Base-by-base conservation (phyloP, 2,329 filamentous ascomycete genomes). In the Didymella segeticola region DNA sequence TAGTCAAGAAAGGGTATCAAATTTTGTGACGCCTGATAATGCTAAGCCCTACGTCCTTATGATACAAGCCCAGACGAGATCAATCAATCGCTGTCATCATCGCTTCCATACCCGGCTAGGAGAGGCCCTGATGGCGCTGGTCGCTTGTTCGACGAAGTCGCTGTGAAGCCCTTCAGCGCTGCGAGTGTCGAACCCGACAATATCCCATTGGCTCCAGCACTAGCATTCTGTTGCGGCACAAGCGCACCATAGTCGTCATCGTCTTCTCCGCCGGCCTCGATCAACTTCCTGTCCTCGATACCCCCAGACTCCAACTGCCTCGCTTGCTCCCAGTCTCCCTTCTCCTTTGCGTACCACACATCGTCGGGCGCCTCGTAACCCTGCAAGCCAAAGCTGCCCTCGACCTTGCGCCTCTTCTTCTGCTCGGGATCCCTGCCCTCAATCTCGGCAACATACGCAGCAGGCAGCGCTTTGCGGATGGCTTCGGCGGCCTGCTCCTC, bases 401-500 rank as follows among this genome's bases (percentile, higher is more conserved):
- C 91, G 22, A 96, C 86, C 77, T 91, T 96, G 75, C 93, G 86
- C 67, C 93, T 83, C 79, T 97, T 98, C 70, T 87, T 84, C 33
- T 92, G 89, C 65, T 93, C 91, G 0, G 90, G 90, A 62, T 96
- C 91, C 43, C 90, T 86, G 14, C 95, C 95, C 74, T 99, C 95
- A 41, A 99, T 88, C 79, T 99, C 92, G 0, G 92, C 91, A 0
- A 99, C 88, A 61, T 95, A 98, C 23, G 92, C 91, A 0, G 89
- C 91, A 0, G 95, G 95, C 4, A 99, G 79, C 0, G 95, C 93
- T 61, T 89, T 83, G 15, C 95, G 82, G 52, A 99, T 91, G 1
- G 95, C 96, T 68, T 97, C 95, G 0, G 95, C 95, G 2, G 95
- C 95, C 74, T 99, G 95, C 71, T 99, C 95, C 72, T 99, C 95